Percentiles rank a stretch among this genome's conserved stretches.
phyloP scores from a whole-genome alignment of 176 grass and related monocot genomes.

The Rhynchospora breviuscula region DNA sequence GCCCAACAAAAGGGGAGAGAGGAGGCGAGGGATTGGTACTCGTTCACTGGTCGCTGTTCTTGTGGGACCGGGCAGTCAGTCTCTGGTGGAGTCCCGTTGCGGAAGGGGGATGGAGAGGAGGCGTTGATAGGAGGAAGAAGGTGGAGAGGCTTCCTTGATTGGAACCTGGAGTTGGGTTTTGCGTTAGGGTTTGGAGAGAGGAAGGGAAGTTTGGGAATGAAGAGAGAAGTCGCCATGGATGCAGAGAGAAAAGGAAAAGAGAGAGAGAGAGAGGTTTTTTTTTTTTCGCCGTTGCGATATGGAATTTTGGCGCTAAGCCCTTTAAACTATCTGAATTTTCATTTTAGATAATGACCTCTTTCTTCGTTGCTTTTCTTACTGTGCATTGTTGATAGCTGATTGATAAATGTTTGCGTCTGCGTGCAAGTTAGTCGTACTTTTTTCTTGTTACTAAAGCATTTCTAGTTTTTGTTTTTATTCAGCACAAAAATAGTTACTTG shows the following conservation, averaged over 20 bases:
- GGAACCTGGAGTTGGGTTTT: constrained; percentile 7
- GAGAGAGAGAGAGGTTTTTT: not conserved
- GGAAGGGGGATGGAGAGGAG: constrained; percentile 37
- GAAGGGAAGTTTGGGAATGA: constrained; percentile 19
- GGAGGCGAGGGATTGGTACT: constrained; percentile 66
- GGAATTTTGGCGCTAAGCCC: not conserved
- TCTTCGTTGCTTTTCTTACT: not conserved
- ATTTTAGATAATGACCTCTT: not conserved
- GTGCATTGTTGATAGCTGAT: not conserved
- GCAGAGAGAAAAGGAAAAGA: too few relatives aligned
- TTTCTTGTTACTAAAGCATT: too few relatives aligned
- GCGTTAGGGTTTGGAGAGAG: constrained; percentile 34
- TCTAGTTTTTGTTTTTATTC: too few relatives aligned
- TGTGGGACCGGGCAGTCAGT: constrained; percentile 84
- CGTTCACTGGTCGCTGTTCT: constrained; percentile 87
- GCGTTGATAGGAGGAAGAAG: constrained; percentile 8
- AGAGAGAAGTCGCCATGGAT: constrained; percentile 36
- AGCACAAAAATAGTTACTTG: too few relatives aligned
- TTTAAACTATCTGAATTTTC: not conserved
- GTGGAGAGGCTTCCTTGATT: constrained; percentile 26
- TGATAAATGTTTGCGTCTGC: not conserved
- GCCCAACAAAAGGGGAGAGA: constrained; percentile 89
- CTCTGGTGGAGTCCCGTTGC: constrained; percentile 83
- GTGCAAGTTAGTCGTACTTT: too few relatives aligned
- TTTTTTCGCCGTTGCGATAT: not conserved